Evolutionary conservation across 2,329 filamentous ascomycete genomes (phyloP).

Genomic region (Incumbomyces lentus): DNA sequence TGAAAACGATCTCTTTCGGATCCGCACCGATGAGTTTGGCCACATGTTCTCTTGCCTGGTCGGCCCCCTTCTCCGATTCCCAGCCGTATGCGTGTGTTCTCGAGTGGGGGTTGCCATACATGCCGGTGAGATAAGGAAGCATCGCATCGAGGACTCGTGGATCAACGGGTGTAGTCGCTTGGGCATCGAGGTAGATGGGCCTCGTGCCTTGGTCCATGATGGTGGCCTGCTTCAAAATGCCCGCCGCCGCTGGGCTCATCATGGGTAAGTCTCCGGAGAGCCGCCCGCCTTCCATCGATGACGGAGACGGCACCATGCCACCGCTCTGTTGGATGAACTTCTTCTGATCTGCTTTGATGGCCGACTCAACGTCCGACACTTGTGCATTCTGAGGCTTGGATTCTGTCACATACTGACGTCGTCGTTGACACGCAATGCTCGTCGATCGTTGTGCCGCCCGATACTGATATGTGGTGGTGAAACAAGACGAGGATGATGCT

Average conservation of each 20-base stretch:
- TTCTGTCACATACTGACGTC: conserved; percentile 73
- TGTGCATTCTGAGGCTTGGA: conserved; percentile 70
- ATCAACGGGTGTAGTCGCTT: conserved; percentile 90
- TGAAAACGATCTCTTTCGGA: conserved; percentile 97
- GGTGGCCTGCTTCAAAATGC: conserved; percentile 78
- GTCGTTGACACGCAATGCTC: conserved; percentile 29
- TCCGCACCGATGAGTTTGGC: conserved; percentile 85
- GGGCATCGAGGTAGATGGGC: conserved; percentile 97
- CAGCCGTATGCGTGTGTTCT: conserved; percentile 96
- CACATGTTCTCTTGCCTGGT: conserved; percentile 73
- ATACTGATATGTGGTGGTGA: conserved; percentile 21
- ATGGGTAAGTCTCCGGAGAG: conserved; percentile 51
- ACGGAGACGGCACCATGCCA: conserved; percentile 32
- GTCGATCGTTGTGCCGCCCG: conserved; percentile 30
- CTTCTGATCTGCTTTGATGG: conserved; percentile 78
- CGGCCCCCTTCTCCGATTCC: conserved; percentile 92
- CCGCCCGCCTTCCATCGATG: conserved; percentile 42
- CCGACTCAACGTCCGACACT: conserved; percentile 63
- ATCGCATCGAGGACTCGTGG: conserved; percentile 92
- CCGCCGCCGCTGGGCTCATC: conserved; percentile 67
- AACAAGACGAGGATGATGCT: conserved; percentile 27
- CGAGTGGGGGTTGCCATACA: conserved; percentile 95
- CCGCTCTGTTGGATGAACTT: conserved; percentile 57
- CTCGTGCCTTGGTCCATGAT: conserved; percentile 86
- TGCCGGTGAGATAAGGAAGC: conserved; percentile 85